Evolutionary conservation across 805 yeast species (phyloP).

Genomic region (Maudiozyma bulderi): DNA sequence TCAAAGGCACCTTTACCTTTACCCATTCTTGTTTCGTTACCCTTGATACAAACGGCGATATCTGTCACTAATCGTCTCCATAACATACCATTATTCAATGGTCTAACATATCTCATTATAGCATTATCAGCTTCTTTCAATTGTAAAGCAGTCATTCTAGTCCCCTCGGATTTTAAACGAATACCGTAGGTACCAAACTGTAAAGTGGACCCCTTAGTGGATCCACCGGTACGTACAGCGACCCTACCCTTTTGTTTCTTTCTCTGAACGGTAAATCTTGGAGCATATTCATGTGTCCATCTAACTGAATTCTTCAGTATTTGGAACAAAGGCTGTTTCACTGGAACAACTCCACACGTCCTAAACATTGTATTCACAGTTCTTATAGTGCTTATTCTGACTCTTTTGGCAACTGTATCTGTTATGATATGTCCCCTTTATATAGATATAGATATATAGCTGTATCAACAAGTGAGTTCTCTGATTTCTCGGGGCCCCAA

Average conservation of each 20-base stretch:
- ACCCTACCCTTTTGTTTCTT: conserved; percentile 93
- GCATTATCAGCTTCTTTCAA: conserved; percentile 85
- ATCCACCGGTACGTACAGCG: conserved; percentile 89
- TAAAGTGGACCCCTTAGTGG: conserved; percentile 75
- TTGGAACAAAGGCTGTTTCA: conserved; percentile 24
- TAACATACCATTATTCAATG: conserved; percentile 49
- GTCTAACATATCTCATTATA: conserved; percentile 73
- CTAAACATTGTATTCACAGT: background rate
- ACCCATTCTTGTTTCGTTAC: conserved; percentile 99
- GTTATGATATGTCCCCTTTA: background rate
- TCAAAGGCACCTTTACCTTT: conserved; percentile 97
- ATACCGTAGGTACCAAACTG: conserved; percentile 79
- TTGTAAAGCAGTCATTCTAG: conserved; percentile 77
- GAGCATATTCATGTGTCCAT: conserved; percentile 66
- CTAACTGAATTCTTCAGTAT: conserved; percentile 19
- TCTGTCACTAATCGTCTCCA: conserved; percentile 77
- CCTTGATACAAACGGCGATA: conserved; percentile 88
- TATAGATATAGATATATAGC: too few species aligned
- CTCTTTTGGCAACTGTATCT: too few species aligned
- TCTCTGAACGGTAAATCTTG: conserved; percentile 47
- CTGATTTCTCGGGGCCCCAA: too few species aligned
- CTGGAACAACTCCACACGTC: background rate
- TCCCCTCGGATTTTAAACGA: conserved; percentile 81
- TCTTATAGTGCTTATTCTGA: too few species aligned
- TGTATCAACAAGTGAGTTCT: too few species aligned